phyloP scores from a whole-genome alignment of 2,329 filamentous ascomycete species.

The Ophiocordyceps robertsii region DNA sequence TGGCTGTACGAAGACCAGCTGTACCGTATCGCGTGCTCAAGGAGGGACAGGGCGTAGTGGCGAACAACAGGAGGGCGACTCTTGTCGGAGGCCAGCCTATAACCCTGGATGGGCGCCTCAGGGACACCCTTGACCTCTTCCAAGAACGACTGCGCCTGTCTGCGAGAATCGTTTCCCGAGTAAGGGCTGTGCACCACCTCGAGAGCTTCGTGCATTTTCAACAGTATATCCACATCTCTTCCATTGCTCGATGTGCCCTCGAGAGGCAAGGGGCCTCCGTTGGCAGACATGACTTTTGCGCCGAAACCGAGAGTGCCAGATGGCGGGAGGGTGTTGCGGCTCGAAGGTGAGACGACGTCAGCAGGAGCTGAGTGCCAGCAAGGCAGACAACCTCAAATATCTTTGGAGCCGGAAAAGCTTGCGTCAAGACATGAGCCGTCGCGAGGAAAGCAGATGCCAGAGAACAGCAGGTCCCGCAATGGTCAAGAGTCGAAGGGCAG shows the following conservation, averaged over 20 bases:
- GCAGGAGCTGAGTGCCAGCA: not conserved
- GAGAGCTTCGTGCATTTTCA: slow-evolving; percentile 70
- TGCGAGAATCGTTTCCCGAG: slow-evolving; percentile 68
- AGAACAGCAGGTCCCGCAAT: too few relatives aligned
- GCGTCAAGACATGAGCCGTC: too few relatives aligned
- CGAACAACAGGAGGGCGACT: slow-evolving; percentile 69
- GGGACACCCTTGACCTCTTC: slow-evolving; percentile 70
- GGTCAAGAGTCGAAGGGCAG: too few relatives aligned
- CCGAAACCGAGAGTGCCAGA: slow-evolving; percentile 1
- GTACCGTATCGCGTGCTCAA: slow-evolving; percentile 82
- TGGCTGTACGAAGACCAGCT: slow-evolving; percentile 62
- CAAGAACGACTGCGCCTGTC: slow-evolving; percentile 73
- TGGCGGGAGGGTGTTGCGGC: slow-evolving; percentile 2
- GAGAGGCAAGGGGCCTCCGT: slow-evolving; percentile 18
- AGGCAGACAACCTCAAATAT: too few relatives aligned
- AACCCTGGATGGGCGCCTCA: slow-evolving; percentile 76
- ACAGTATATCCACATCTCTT: slow-evolving; percentile 33
- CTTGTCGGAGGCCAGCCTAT: slow-evolving; percentile 63
- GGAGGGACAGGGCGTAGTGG: slow-evolving; percentile 83
- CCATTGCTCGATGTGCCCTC: slow-evolving; percentile 21
- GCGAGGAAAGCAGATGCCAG: too few relatives aligned
- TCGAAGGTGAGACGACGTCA: slow-evolving; percentile 4
- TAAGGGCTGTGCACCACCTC: slow-evolving; percentile 74
- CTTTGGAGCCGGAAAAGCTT: too few relatives aligned
- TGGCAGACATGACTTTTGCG: slow-evolving; percentile 19